A percentile compares a stretch with the other conserved stretches of the same genome.
Evolutionary conservation across 768 basidiomycete species (phyloP).

Genomic region (Hygrophorus russula): DNA sequence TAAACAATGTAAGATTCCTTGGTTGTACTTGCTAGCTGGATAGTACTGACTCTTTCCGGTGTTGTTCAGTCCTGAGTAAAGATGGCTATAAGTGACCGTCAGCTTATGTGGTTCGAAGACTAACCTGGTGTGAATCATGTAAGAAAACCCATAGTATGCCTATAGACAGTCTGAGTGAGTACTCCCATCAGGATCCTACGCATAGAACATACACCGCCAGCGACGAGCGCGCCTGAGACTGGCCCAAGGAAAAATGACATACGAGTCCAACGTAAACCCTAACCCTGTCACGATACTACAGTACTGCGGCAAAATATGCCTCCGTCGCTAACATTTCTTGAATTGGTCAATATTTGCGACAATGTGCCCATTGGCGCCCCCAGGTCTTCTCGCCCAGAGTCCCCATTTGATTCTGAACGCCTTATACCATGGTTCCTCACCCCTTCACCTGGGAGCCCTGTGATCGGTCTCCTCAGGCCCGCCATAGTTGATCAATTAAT

Average conservation of each 20-base stretch:
- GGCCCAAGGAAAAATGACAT: conserved; percentile 58
- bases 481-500: conserved; percentile 42
- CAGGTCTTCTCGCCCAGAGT: conserved; percentile 15
- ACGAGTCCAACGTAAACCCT: neutral
- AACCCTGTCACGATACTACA: neutral
- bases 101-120: conserved; percentile 9
- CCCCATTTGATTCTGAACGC: conserved; percentile 24
- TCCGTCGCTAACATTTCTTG: conserved; percentile 34
- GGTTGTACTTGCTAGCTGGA: neutral
- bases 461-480: conserved; percentile 53
- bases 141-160: conserved; percentile 68
- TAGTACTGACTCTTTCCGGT: conserved; percentile 41
- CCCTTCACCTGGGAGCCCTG: conserved; percentile 35
- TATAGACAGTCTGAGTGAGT: conserved; percentile 11
- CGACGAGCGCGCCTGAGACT: conserved; percentile 59
- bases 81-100: conserved; percentile 1
- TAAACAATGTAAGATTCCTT: neutral
- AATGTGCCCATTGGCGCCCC: conserved; percentile 38
- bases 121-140: conserved; percentile 47
- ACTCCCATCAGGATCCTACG: neutral
- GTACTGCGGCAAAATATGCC: neutral
- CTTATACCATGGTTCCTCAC: conserved; percentile 49
- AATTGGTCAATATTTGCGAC: conserved; percentile 59
- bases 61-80: conserved; percentile 38
- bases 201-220: conserved; percentile 43